Percentiles rank a stretch among this genome's conserved stretches.
Evolutionary conservation across 345 rosid genomes (phyloP).

Genomic region (Conringia planisiliqua): DNA sequence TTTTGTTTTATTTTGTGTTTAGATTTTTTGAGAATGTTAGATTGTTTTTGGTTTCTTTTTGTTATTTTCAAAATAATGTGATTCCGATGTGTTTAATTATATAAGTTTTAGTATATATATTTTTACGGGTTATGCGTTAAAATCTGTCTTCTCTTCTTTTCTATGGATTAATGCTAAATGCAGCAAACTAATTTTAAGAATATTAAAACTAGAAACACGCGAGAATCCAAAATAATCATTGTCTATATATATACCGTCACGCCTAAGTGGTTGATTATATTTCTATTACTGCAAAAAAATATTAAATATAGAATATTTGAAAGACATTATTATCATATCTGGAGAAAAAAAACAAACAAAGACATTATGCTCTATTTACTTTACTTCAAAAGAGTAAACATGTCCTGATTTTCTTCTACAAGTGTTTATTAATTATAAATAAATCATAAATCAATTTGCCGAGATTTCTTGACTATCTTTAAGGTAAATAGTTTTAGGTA

Average conservation of each 20-base stretch:
- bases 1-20: background rate
- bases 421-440: background rate
- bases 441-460: background rate
- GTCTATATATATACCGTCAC: no score
- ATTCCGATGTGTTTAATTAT: background rate
- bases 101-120: background rate
- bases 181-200: background rate
- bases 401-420: no score
- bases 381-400: no score
- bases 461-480: background rate
- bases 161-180: background rate
- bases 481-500: background rate
- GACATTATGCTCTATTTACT: no score
- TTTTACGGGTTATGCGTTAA: constrained; percentile 22
- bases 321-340: no score
- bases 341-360: no score
- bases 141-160: constrained; percentile 1
- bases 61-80: background rate
- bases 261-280: no score
- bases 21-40: background rate
- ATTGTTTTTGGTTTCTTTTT: background rate
- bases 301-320: no score
- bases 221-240: background rate
- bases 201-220: background rate
- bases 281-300: no score